Evolutionary conservation across 306 rosid species (phyloP).

Genomic region (Sphenostylis stenocarpa): DNA sequence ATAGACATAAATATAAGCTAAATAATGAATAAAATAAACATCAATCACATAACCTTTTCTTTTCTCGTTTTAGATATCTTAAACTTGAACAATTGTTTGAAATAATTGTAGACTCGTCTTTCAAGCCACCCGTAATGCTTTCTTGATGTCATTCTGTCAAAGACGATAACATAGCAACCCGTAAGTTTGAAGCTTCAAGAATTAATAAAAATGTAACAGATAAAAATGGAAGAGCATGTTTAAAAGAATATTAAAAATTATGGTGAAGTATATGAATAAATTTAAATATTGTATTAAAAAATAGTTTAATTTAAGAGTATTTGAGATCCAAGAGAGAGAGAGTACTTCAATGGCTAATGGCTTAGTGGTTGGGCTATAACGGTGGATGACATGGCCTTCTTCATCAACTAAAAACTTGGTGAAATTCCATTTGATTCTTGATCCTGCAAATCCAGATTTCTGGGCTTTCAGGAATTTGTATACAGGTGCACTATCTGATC

Average conservation of each 20-base stretch:
- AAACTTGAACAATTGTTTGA: not conserved
- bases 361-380: slow-evolving; percentile 65
- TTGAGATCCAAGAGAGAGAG: not conserved
- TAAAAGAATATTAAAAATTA: too few relatives aligned
- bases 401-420: slow-evolving; percentile 79
- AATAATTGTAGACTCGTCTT: slow-evolving; percentile 6
- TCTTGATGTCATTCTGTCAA: slow-evolving; percentile 72
- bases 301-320: too few relatives aligned
- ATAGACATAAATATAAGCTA: not conserved
- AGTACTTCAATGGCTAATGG: slow-evolving; percentile 76
- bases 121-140: slow-evolving; percentile 70
- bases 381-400: slow-evolving; percentile 66
- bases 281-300: not conserved
- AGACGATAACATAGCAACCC: slow-evolving; percentile 3
- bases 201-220: not conserved
- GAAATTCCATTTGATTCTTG: slow-evolving; percentile 93
- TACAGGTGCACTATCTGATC: slow-evolving; percentile 61
- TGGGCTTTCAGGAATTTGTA: slow-evolving; percentile 74
- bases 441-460: slow-evolving; percentile 63
- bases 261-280: not conserved
- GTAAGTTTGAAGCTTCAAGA: not conserved
- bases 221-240: too few relatives aligned
- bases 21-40: slow-evolving; percentile 21
- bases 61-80: slow-evolving; percentile 19
- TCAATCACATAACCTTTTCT: not conserved